Evolutionary conservation across 1,284 basidiomycete genomes (phyloP), one percentile per base, ranked within the genome.

Genomic region (Ganoderma boninense): DNA sequence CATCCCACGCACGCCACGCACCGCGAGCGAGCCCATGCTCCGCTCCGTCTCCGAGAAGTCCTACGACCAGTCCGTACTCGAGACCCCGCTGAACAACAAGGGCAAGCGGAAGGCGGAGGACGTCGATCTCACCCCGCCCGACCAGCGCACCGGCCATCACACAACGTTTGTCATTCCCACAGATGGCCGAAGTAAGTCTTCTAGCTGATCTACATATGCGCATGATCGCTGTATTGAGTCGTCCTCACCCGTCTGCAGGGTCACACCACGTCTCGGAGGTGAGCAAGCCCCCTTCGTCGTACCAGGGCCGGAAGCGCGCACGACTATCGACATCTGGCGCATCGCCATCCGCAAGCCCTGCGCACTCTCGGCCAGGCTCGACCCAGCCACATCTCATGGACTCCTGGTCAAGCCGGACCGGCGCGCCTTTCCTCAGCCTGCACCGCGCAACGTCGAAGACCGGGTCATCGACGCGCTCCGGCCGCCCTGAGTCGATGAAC

Each of bases 281-380:
- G 57, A 75, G 82, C 29, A 84, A 85, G 72, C 88, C 91, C 0
- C 92, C 91, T 2, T 91, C 91, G 1, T 92, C 91, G 1, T 92
- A 87, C 75, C 86, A 70, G 1, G 73, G 88, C 74, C 87, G 88
- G 71, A 93, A 93, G 78, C 87, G 92, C 69, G 89, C 89, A 7
- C 86, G 89, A 40, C 80, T 93, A 26, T 89, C 91, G 1, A 78
- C 83, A 2, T 26, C 66, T 23, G 38, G 18, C 38, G 77, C 83
- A 0, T 85, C 76, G 78, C 89, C 79, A 62, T 80, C 74, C 68
- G 76, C 74, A 29, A 77, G 74, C 11, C 78, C 78, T 13, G 69
- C 67, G 35, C 77, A 71, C 8, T 78, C 81, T 8, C 76, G 79
- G 35, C 76, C 79, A 14, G 71, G 70, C 42, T 78, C 80, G 13